These are phyloP conservation scores for Diplodia corticola DNA, from an alignment of 2,329 filamentous ascomycete species.

Conservation along the genomic window DNA sequence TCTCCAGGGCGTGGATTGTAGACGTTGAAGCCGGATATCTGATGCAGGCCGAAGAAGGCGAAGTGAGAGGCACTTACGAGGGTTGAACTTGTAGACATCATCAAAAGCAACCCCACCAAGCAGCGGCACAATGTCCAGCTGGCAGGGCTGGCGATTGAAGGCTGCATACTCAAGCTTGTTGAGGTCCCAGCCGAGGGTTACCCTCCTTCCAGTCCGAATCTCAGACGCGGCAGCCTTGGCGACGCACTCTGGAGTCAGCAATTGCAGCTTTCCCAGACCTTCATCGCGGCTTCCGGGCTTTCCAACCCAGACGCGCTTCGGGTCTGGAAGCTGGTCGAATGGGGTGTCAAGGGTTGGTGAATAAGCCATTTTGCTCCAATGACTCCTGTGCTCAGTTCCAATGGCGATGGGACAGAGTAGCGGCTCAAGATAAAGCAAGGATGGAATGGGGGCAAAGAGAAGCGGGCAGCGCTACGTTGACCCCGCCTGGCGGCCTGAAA, in stretches of 20 bases:
- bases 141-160: slow-evolving; percentile 53
- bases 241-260: slow-evolving; percentile 51
- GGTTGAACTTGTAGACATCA: slow-evolving; percentile 29
- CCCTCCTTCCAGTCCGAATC: slow-evolving; percentile 45
- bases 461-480: neutral
- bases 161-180: slow-evolving; percentile 53
- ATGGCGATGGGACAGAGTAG: neutral
- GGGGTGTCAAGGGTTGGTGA: slow-evolving; percentile 26
- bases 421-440: slow-evolving; percentile 1
- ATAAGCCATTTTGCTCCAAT: neutral
- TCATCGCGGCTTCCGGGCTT: slow-evolving; percentile 51
- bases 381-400: neutral
- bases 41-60: too few relatives aligned
- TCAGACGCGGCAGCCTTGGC: slow-evolving; percentile 47
- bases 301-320: slow-evolving; percentile 51
- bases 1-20: too few relatives aligned
- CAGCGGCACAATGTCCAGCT: slow-evolving; percentile 53
- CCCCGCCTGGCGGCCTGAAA: neutral
- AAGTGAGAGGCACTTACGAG: slow-evolving; percentile 19
- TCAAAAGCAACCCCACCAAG: slow-evolving; percentile 49
- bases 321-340: slow-evolving; percentile 51
- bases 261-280: slow-evolving; percentile 57
- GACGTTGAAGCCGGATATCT: neutral
- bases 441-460: neutral
- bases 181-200: slow-evolving; percentile 44